A percentile compares a stretch with the other conserved stretches of the same genome.
Evolutionary conservation across 768 basidiomycete species (phyloP).

Genomic region (Holtermanniella nyarrowii): DNA sequence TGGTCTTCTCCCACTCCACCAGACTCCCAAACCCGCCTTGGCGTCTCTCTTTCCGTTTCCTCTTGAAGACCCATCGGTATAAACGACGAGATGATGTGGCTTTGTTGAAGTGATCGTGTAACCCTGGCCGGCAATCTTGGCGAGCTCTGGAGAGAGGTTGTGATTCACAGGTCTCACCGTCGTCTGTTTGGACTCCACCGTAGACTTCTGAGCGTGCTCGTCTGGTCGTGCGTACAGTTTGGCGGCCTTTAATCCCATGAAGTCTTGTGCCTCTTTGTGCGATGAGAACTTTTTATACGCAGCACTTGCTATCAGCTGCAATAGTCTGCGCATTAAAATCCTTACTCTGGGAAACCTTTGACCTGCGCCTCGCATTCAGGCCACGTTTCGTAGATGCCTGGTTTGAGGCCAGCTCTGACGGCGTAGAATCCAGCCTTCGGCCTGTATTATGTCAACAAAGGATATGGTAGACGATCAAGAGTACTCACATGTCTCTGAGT

Average conservation of each 20-base stretch:
- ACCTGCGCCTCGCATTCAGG: conserved; percentile 60
- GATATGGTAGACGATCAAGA: too few relatives aligned
- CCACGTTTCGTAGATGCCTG: conserved; percentile 68
- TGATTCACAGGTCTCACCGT: too few relatives aligned
- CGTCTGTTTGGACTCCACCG: too few relatives aligned
- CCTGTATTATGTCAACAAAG: too few relatives aligned
- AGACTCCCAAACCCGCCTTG: conserved; percentile 76
- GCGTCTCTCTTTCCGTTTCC: conserved; percentile 63
- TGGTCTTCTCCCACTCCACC: conserved; percentile 55
- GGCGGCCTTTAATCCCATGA: too few relatives aligned
- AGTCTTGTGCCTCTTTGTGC: conserved; percentile 51
- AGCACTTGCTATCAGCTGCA: conserved; percentile 39
- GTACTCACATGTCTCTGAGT: too few relatives aligned
- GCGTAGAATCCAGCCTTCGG: conserved; percentile 57
- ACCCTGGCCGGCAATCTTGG: conserved; percentile 11
- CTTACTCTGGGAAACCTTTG: conserved; percentile 49
- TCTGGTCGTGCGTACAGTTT: conserved; percentile 7
- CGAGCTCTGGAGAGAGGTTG: conserved; percentile 7
- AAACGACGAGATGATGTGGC: conserved; percentile 48
- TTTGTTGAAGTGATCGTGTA: conserved; percentile 17
- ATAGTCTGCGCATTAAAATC: too few relatives aligned
- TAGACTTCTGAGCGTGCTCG: conserved; percentile 1
- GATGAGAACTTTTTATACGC: conserved; percentile 59
- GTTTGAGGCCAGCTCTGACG: conserved; percentile 53
- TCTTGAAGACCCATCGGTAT: conserved; percentile 77